Base-by-base conservation (phyloP, 306 rosid species). In the Vachellia pachyceras region DNA sequence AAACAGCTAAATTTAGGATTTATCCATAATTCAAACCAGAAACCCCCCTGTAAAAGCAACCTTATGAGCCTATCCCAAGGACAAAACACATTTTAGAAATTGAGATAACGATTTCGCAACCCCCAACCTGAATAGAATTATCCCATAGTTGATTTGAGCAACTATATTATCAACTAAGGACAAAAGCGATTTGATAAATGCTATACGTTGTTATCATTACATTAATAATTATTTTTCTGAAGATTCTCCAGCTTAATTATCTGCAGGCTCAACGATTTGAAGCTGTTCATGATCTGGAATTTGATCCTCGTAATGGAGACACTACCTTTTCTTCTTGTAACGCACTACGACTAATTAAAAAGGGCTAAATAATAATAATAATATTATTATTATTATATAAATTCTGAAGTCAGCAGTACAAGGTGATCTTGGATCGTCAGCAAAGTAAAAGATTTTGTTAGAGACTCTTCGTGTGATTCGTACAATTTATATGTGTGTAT, bases 81-180 rank as follows among this genome's bases (percentile, higher is more conserved):
- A 29, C 87, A 83, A 80, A 84, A 69, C 47, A 70, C 61, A 58
- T 41, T 12, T 72, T 13, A 54, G 33, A 17, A 80, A 66, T 65
- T 65, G 29, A 79, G 88, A 87, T 55, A 84, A 82, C 72, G 84
- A 87, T 84, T 66, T 79, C 76, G 78, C 78, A 87, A 79, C 86
- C 81, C 69, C 86, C 78, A 75, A 35, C 66, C 72, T 22, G 76
- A 54, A 29, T 67, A 8, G 68, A n/a, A 79, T 75, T 29, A 29
- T 72, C 41, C 65, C 50, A 33, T 44, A 63, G 10, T 8, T 55
- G 29, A 36, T 75, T 52, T 52, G 47, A 67, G 71, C 35, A 57
- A 57, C 64, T 57, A 22, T 5, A 22, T 78, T 10, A 45, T 25
- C 33, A 29, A 0, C 33, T 29, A 29, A 29, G 1, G n/a, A n/a